Conservation (phyloP, 225 moss, liverwort and hornwort species). For the Marchantia paleacea region DNA sequence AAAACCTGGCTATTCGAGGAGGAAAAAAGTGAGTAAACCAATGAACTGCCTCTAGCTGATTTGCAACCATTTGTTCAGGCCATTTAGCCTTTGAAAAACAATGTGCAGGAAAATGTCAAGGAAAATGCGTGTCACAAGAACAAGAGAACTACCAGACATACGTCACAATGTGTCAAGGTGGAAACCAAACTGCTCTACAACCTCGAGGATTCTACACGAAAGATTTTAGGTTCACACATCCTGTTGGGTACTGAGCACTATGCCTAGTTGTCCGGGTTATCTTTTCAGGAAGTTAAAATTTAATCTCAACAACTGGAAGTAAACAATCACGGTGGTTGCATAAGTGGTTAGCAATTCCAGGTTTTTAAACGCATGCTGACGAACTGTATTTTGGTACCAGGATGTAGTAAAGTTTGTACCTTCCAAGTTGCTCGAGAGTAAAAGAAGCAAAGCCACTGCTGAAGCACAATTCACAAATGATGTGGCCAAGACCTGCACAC, state of each 20-base stretch:
- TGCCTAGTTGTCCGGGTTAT: not conserved
- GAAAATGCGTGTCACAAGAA: not conserved
- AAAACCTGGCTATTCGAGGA: not conserved
- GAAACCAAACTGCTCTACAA: no score
- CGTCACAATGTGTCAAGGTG: no score
- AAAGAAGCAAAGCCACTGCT: slow-evolving; percentile 53
- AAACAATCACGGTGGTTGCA: not conserved
- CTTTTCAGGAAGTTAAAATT: not conserved
- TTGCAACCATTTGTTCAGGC: no score
- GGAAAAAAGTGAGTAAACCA: not conserved
- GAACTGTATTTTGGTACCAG: not conserved
- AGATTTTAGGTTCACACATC: no score
- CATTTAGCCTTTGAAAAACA: not conserved
- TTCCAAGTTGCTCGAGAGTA: slow-evolving; percentile 54
- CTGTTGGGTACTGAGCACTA: not conserved
- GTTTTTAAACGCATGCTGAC: not conserved
- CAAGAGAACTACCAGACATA: no score
- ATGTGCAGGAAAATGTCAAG: not conserved
- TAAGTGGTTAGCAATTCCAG: not conserved
- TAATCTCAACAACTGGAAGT: not conserved
- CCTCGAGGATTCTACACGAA: no score
- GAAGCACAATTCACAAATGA: slow-evolving; percentile 78
- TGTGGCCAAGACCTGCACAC: slow-evolving; percentile 63
- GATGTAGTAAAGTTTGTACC: slow-evolving; percentile 23
- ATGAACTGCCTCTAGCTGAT: no score